Conservation (phyloP, 2,329 filamentous ascomycete species). For the Colletotrichum acutatum region DNA sequence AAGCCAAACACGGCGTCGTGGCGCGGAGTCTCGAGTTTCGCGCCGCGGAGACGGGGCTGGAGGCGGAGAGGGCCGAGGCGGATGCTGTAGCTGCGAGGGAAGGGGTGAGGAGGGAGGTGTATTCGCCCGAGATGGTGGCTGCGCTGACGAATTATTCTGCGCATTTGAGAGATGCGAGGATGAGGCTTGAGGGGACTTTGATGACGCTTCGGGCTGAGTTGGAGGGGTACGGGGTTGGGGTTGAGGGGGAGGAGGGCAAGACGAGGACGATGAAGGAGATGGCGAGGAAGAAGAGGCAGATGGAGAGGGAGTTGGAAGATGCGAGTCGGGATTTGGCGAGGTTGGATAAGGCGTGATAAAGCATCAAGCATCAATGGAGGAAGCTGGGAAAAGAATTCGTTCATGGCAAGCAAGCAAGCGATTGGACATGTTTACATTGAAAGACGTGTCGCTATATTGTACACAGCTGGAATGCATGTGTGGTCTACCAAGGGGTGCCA, state of each 20-base stretch:
- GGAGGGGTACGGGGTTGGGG: slow-evolving; percentile 59
- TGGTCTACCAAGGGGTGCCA: slow-evolving; percentile 20
- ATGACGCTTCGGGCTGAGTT: slow-evolving; percentile 55
- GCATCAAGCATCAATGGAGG: neutral
- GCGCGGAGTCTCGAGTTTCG: slow-evolving; percentile 63
- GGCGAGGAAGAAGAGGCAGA: slow-evolving; percentile 61
- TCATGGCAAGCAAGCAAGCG: neutral
- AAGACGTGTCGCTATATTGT: slow-evolving; percentile 33
- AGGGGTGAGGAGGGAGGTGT: slow-evolving; percentile 52
- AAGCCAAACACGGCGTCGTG: slow-evolving; percentile 65
- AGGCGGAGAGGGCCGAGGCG: slow-evolving; percentile 53
- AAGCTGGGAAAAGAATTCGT: neutral
- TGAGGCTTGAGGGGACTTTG: slow-evolving; percentile 56
- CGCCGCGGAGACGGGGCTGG: slow-evolving; percentile 56
- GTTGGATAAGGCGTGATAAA: slow-evolving; percentile 39
- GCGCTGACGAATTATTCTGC: slow-evolving; percentile 59
- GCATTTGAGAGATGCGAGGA: slow-evolving; percentile 61
- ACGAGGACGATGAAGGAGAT: slow-evolving; percentile 64
- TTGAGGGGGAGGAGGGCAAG: slow-evolving; percentile 50
- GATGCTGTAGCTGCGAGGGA: slow-evolving; percentile 50
- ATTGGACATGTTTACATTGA: slow-evolving; percentile 7
- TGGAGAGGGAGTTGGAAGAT: slow-evolving; percentile 61
- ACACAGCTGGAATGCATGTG: slow-evolving; percentile 27
- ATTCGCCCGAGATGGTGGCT: slow-evolving; percentile 53
- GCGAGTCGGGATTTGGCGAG: slow-evolving; percentile 58